Percentiles rank a stretch among this genome's conserved stretches.
Conservation (phyloP, 139 green algal genomes). For the Monoraphidium neglectum region DNA sequence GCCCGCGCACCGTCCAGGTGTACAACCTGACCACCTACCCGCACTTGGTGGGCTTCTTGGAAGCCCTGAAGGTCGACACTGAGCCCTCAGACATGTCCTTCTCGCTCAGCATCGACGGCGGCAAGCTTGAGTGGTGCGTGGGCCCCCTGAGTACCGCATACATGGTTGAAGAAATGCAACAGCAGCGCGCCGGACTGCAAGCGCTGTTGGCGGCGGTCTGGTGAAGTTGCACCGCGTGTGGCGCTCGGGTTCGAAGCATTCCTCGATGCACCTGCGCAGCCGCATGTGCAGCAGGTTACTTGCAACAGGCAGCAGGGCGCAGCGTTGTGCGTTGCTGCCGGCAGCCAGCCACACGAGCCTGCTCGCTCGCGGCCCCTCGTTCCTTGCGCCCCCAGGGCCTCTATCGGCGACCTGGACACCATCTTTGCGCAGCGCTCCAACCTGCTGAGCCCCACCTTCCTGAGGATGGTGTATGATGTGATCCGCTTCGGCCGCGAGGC, state of each 20-base stretch:
- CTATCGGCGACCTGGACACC: conserved; percentile 56
- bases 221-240: too few species aligned
- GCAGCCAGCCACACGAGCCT: too few species aligned
- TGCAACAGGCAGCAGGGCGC: too few species aligned
- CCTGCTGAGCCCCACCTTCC: conserved; percentile 67
- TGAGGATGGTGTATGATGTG: conserved; percentile 90
- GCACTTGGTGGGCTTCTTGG: conserved; percentile 90
- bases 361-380: too few species aligned
- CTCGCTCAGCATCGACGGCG: conserved; percentile 78
- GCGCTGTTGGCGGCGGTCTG: too few species aligned
- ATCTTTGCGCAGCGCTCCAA: conserved; percentile 90
- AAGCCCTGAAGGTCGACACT: conserved; percentile 85
- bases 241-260: too few species aligned
- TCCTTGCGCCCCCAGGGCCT: neutral
- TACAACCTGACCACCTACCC: conserved; percentile 97
- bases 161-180: too few species aligned
- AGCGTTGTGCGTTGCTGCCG: too few species aligned
- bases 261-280: too few species aligned
- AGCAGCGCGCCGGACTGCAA: too few species aligned
- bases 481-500: conserved; percentile 85
- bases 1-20: conserved; percentile 57
- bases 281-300: too few species aligned
- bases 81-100: conserved; percentile 96
- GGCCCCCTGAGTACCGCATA: too few species aligned
- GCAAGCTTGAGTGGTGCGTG: conserved; percentile 18